phyloP scores from a whole-genome alignment of 495 filamentous ascomycete species.

The Penicillium egyptiacum region DNA sequence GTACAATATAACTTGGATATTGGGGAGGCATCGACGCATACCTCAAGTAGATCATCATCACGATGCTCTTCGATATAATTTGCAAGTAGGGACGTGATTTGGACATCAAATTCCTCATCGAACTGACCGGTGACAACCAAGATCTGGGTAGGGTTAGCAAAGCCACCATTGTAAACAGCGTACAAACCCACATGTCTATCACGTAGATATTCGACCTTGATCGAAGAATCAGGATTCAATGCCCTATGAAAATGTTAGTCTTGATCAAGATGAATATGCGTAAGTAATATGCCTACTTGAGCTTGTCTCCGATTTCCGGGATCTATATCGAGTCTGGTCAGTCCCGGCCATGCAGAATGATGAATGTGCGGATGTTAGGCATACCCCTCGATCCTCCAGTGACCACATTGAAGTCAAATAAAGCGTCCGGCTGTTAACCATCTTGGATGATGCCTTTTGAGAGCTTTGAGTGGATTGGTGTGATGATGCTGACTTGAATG shows the following conservation, averaged over 20 bases:
- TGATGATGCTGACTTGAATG: not conserved
- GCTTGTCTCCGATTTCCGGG: not conserved
- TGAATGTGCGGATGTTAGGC: not conserved
- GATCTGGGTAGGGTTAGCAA: not conserved
- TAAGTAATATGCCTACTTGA: not conserved
- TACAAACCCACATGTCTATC: not conserved
- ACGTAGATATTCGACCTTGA: not conserved
- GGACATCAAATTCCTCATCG: not conserved
- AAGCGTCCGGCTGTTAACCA: not conserved
- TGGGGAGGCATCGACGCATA: constrained; percentile 7
- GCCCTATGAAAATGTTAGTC: not conserved
- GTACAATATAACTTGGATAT: not conserved
- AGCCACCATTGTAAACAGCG: not conserved
- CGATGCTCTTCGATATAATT: constrained; percentile 25
- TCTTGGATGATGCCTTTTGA: not conserved
- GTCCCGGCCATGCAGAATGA: not conserved
- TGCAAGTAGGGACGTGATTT: constrained; percentile 13
- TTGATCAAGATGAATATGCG: not conserved
- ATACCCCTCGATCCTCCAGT: not conserved
- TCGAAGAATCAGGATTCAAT: not conserved
- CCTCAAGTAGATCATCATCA: constrained; percentile 30
- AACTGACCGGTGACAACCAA: not conserved
- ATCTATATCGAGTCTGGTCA: not conserved
- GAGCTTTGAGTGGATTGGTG: not conserved
- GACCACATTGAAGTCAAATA: not conserved